Evolutionary conservation across 2,329 filamentous ascomycete genomes (phyloP), one percentile per base, ranked within the genome.

Genomic region (Fusarium haematococcum): DNA sequence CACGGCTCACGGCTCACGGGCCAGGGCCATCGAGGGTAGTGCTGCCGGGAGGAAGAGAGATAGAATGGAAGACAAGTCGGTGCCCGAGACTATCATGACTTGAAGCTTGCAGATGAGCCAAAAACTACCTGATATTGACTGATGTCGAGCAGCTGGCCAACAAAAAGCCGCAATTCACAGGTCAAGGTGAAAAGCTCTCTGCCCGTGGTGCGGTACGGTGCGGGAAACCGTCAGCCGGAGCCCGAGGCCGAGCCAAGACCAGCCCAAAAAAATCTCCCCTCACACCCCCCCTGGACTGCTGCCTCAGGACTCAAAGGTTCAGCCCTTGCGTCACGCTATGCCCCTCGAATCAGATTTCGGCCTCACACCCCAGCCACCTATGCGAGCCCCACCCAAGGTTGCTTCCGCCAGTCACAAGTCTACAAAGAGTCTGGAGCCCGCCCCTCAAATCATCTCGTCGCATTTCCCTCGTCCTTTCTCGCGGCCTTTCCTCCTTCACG

Each of bases 361-460:
- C 63, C 66, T 64, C 61, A 57, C 54, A 20, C 65, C 69, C 80
- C 78, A 80, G 76, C 73, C 77, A 76, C 74, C 68, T 8, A 14
- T 23, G 30, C 7, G 4, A 6, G 81, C 65, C 81, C 85, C 84
- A 85, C 83, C n/a, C 37, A 45, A 77, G 75, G 84, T 83, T 85
- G 82, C 86, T 80, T 86, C 84, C 86, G 85, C 86, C 86, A 88
- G 84, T 87, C 83, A 88, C 79, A 85, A 79, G 79, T 79, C 81
- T 83, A 81, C 84, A 75, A 85, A 83, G 81, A 82, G 78, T 80
- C 80, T 80, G 80, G 81, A 82, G 82, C 82, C 80, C 71, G 80
- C 80, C 85, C 84, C 84, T 87, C 87, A 87, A 88, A 87, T 88
- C 86, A 88, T 81, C 82, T 85, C 82, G 82, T 84, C 81, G 82